Evolutionary conservation across 1,284 basidiomycete genomes (phyloP).

Genomic region (Rugosomyces carneus): DNA sequence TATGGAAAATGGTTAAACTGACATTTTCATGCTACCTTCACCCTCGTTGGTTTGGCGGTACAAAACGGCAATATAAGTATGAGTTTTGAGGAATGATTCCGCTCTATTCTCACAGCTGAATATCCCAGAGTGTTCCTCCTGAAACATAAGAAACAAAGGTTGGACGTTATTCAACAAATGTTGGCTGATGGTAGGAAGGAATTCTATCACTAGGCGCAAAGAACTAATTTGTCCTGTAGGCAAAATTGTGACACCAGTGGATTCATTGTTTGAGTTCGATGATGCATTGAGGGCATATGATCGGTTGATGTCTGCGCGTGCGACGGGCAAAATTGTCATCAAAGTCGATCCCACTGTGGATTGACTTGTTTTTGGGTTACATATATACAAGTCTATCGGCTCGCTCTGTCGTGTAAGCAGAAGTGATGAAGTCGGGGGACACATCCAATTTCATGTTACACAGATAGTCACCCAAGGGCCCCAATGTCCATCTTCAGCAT

Average conservation of each 20-base stretch:
- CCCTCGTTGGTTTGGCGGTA: constrained; percentile 45
- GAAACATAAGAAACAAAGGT: constrained; percentile 26
- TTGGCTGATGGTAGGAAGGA: constrained; percentile 36
- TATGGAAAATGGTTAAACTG: constrained; percentile 27
- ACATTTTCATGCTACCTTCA: constrained; percentile 19
- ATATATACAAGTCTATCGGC: too few species aligned
- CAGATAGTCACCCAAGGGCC: too few species aligned
- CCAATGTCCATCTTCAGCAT: too few species aligned
- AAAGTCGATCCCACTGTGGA: constrained; percentile 32
- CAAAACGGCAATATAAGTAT: constrained; percentile 37
- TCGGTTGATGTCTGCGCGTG: constrained; percentile 45
- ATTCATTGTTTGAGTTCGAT: constrained; percentile 53
- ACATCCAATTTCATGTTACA: too few species aligned
- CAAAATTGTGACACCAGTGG: constrained; percentile 50
- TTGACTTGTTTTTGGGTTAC: too few species aligned
- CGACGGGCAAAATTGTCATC: constrained; percentile 60
- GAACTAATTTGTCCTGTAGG: constrained; percentile 26
- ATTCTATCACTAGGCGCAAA: neutral
- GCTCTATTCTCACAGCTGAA: neutral
- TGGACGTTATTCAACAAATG: constrained; percentile 32
- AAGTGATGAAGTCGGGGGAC: too few species aligned
- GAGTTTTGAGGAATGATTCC: constrained; percentile 14
- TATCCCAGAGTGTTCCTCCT: constrained; percentile 25
- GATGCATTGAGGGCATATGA: constrained; percentile 58
- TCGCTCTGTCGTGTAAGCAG: too few species aligned